phyloP scores from a whole-genome alignment of 176 grass and related monocot species.

The Dactylis glomerata region DNA sequence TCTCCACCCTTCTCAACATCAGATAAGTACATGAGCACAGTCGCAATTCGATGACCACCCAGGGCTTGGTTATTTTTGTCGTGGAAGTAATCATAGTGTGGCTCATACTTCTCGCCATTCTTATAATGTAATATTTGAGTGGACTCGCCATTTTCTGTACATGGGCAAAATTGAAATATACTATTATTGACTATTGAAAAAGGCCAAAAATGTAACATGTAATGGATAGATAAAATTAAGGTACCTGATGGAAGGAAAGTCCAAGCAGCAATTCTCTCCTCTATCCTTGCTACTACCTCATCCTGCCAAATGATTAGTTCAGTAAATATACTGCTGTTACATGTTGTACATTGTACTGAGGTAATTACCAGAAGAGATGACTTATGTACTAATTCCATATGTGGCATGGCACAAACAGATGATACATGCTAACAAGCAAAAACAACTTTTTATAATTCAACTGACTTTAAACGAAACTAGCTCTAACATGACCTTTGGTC shows the following conservation, averaged over 20 bases:
- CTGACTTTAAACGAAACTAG: not conserved
- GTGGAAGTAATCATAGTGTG: conserved; percentile 86
- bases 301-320: conserved; percentile 53
- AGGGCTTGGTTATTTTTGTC: conserved; percentile 82
- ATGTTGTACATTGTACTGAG: not conserved
- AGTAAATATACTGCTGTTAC: not conserved
- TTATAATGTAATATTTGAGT: conserved; percentile 87
- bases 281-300: conserved; percentile 67
- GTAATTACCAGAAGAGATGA: not conserved
- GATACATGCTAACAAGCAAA: not conserved
- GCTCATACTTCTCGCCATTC: conserved; percentile 86
- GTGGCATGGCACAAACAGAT: not conserved
- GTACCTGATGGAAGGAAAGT: conserved; percentile 85
- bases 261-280: conserved; percentile 78
- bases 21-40: conserved; percentile 90
- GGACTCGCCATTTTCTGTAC: conserved; percentile 70
- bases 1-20: conserved; percentile 83
- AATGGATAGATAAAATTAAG: not conserved
- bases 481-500: not conserved
- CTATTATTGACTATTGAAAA: conserved; percentile 1
- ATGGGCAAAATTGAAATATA: conserved; percentile 24
- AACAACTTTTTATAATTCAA: not conserved
- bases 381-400: not conserved
- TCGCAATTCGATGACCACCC: conserved; percentile 80
- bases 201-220: not conserved